Evolutionary conservation across 768 basidiomycete genomes (phyloP).

Genomic region (Boletus subparvulus): DNA sequence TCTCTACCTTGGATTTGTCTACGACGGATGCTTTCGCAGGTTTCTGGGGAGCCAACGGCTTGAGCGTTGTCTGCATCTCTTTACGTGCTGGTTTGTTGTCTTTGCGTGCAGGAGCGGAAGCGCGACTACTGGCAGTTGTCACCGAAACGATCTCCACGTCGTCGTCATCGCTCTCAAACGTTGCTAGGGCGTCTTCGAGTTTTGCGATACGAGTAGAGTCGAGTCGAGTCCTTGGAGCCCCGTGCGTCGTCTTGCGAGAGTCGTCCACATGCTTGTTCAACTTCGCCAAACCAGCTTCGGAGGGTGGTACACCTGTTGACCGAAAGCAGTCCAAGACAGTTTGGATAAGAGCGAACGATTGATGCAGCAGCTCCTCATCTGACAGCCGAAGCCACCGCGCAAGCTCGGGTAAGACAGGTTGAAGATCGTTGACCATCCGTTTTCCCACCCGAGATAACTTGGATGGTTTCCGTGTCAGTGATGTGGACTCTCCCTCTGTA

Average conservation of each 20-base stretch:
- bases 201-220: conserved; percentile 55
- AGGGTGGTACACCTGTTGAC: conserved; percentile 56
- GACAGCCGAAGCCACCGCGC: conserved; percentile 89
- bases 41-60: conserved; percentile 13
- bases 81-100: conserved; percentile 18
- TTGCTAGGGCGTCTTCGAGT: conserved; percentile 63
- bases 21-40: conserved; percentile 18
- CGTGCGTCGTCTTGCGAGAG: conserved; percentile 50
- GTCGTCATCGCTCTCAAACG: conserved; percentile 64
- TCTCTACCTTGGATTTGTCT: conserved; percentile 36
- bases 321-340: conserved; percentile 76
- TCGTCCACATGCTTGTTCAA: conserved; percentile 64
- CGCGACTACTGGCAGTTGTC: conserved; percentile 20
- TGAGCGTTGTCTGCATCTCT: conserved; percentile 22
- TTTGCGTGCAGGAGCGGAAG: conserved; percentile 9
- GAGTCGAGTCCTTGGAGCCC: conserved; percentile 50
- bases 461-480: conserved; percentile 31
- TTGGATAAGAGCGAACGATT: conserved; percentile 81
- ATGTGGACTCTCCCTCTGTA: conserved; percentile 19
- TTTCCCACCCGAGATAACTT: conserved; percentile 62
- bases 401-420: conserved; percentile 76
- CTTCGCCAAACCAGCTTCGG: conserved; percentile 56
- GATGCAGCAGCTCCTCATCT: conserved; percentile 87
- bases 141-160: conserved; percentile 56
- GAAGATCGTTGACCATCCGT: conserved; percentile 75